These are phyloP conservation scores for Mycena sanguinolenta DNA, from an alignment of 768 basidiomycete species.

Conservation along the genomic window DNA sequence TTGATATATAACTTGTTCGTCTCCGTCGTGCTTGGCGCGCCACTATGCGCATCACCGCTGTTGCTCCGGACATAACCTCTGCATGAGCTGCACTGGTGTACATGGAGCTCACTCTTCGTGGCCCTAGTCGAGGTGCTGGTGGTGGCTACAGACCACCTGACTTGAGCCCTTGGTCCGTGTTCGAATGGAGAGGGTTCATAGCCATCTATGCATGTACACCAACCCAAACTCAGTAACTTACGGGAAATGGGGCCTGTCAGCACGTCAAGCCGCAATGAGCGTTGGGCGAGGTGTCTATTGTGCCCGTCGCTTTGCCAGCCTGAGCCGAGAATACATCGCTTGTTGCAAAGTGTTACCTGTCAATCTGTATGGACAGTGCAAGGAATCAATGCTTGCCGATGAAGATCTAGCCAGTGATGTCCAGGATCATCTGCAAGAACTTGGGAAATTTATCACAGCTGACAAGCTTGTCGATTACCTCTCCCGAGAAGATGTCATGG, in stretches of 20 bases:
- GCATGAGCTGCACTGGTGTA: not conserved
- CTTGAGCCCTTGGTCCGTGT: not conserved
- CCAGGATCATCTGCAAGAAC: not conserved
- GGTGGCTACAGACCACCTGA: not conserved
- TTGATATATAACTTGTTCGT: too few species aligned
- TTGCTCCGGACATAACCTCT: not conserved
- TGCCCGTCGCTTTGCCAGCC: too few species aligned
- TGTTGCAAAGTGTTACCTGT: too few species aligned
- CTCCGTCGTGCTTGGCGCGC: too few species aligned
- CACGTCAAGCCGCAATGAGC: not conserved
- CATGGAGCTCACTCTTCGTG: not conserved
- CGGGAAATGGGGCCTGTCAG: not conserved
- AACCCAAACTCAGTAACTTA: not conserved
- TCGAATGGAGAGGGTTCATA: not conserved
- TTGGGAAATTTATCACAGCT: not conserved
- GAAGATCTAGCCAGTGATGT: not conserved
- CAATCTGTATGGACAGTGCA: not conserved
- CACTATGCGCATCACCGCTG: too few species aligned
- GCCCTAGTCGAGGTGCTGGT: not conserved
- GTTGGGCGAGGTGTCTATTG: not conserved
- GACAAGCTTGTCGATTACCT: not conserved
- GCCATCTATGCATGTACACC: not conserved
- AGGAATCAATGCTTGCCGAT: not conserved
- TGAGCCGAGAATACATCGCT: not conserved
- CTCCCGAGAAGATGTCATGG: not conserved